phyloP scores from a whole-genome alignment of 202 grass and related monocot species.

The Cymbopogon flexuosus region DNA sequence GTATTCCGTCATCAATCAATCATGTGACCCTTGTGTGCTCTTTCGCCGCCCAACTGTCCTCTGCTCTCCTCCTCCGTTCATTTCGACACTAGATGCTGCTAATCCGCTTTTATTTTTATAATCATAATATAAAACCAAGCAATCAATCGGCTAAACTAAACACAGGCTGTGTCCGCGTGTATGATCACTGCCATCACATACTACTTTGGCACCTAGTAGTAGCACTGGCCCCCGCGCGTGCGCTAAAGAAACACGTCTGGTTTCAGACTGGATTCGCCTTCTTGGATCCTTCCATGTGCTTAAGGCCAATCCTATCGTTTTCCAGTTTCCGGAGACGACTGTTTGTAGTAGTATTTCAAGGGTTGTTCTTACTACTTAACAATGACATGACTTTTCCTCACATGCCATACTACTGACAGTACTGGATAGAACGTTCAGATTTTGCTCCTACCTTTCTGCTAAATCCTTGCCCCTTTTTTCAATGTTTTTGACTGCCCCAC shows the following conservation, averaged over 20 bases:
- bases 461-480: background rate
- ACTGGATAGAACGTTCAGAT: background rate
- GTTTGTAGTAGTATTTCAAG: background rate
- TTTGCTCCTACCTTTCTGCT: background rate
- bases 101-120: background rate
- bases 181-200: background rate
- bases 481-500: slow-evolving; percentile 21
- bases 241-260: background rate
- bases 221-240: no score
- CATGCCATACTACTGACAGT: background rate
- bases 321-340: background rate
- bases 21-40: background rate
- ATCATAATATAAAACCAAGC: background rate
- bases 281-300: background rate
- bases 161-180: background rate
- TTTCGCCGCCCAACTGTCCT: background rate
- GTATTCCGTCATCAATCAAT: background rate
- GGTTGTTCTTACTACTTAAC: no score
- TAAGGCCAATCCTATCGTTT: background rate
- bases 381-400: background rate
- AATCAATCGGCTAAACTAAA: background rate
- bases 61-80: background rate
- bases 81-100: background rate
- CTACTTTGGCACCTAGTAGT: background rate
- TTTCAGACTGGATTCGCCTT: background rate